Base-by-base conservation (phyloP, 352 stramenopile genomes). In the Peronospora destructor region DNA sequence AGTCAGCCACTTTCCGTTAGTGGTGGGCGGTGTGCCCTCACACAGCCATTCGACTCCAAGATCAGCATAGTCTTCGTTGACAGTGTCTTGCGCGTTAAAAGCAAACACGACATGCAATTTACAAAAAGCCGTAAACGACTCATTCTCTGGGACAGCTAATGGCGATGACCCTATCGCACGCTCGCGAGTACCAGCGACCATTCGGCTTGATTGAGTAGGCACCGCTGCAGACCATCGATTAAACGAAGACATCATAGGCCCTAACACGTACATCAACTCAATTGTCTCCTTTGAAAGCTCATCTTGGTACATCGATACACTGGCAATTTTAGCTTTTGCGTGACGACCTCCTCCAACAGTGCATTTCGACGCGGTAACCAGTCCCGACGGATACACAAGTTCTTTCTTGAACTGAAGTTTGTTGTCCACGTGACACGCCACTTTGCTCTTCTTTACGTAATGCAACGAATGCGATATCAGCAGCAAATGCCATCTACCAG, bases 371-470 rank as follows among this genome's bases (percentile, higher is more conserved):
- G 81, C 79, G 21, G 72, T 82, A 0, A 88, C 78, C 1, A 90
- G 52, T 11, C 73, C 71, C 0, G 80, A 85, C 4, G 83, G 83
- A 52, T 91, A 93, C 26, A 84, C 65, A 1, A 93, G 64, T 41
- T 91, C 83, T 45, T 87, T 73, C 7, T 64, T 66, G 46, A 89
- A 89, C 43, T 87, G 77, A 9, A 64, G 51, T 17, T 69, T 68
- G 6, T 49, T 69, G 23, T 91, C 76, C 9, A 93, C 59, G 43
- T 74, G 75, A 47, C 79, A 90, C 34, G 76, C 77, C 25, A 93
- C 76, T 53, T 81, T 79, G 46, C 83, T 93, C 58, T 90, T 90
- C 47, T 86, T 88, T 14, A 93, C 73, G 55, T 93, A 93, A 25
- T 90, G 83, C 25, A 89, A 60, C 23, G 76, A 88, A 46, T 93